Evolutionary conservation across 306 rosid genomes (phyloP).

Genomic region (Ceratonia siliqua): DNA sequence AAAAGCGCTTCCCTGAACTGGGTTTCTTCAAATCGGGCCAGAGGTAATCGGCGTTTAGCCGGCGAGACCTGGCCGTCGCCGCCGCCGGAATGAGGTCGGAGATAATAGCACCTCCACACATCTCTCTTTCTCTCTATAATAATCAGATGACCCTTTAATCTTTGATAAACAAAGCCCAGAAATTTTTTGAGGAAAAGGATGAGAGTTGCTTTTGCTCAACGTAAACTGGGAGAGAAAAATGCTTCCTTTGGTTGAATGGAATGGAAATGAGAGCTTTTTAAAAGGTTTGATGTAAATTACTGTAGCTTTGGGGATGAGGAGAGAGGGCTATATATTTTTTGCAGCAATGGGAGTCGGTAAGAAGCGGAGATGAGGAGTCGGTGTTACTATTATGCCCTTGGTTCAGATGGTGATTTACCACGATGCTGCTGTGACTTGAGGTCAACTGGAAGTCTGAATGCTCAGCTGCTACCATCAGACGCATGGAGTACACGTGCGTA

Average conservation of each 20-base stretch:
- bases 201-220: neutral
- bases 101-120: slow-evolving; percentile 95
- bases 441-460: too few species aligned
- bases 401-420: neutral
- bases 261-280: neutral
- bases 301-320: neutral
- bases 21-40: slow-evolving; percentile 64
- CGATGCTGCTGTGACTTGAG: neutral
- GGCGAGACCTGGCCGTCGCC: slow-evolving; percentile 32
- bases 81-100: slow-evolving; percentile 64
- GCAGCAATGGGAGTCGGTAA: neutral
- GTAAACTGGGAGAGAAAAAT: neutral
- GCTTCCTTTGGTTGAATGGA: neutral
- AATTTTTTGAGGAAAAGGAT: neutral
- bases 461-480: too few species aligned
- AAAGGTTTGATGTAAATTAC: neutral
- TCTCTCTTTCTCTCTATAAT: neutral
- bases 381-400: slow-evolving; percentile 32
- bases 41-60: slow-evolving; percentile 53
- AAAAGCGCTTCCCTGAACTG: slow-evolving; percentile 36
- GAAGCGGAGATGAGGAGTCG: neutral
- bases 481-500: too few species aligned
- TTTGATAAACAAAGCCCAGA: neutral
- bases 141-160: neutral
- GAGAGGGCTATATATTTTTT: neutral